phyloP scores from a whole-genome alignment of 805 yeast species.

The Sungouiella thailandica region DNA sequence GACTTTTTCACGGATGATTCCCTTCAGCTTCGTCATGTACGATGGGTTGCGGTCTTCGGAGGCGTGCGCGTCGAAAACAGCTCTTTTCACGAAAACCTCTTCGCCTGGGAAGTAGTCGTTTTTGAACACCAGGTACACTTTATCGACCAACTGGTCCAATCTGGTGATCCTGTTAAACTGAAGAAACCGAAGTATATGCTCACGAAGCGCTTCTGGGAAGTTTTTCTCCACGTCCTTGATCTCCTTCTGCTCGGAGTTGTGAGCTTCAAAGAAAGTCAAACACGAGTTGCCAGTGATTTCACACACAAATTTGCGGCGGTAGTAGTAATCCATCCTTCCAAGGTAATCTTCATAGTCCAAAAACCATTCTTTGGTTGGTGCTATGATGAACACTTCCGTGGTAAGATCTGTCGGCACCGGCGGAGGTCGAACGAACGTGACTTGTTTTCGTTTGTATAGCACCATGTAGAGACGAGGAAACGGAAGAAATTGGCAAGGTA shows the following conservation, averaged over 20 bases:
- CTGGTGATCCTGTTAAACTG: slow-evolving; percentile 81
- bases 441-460: slow-evolving; percentile 68
- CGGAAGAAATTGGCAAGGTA: not conserved
- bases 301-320: slow-evolving; percentile 79
- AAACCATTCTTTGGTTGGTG: slow-evolving; percentile 89
- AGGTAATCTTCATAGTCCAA: slow-evolving; percentile 70
- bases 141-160: slow-evolving; percentile 83
- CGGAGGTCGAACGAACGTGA: slow-evolving; percentile 53
- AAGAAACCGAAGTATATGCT: slow-evolving; percentile 80
- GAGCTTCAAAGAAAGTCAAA: slow-evolving; percentile 86
- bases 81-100: slow-evolving; percentile 52
- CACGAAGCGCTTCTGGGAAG: slow-evolving; percentile 89
- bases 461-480: slow-evolving; percentile 52
- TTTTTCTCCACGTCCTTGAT: slow-evolving; percentile 63
- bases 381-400: slow-evolving; percentile 73
- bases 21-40: slow-evolving; percentile 36
- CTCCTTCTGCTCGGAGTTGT: slow-evolving; percentile 58
- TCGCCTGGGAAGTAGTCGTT: slow-evolving; percentile 92
- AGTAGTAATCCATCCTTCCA: slow-evolving; percentile 65
- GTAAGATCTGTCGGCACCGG: slow-evolving; percentile 50
- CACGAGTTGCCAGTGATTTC: slow-evolving; percentile 94
- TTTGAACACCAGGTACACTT: slow-evolving; percentile 71
- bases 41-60: slow-evolving; percentile 7
- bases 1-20: slow-evolving; percentile 80
- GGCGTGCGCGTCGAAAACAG: slow-evolving; percentile 4